Evolutionary conservation across 192 early-diverging fungal genomes (phyloP).

Genomic region (Linnemannia schmuckeri): DNA sequence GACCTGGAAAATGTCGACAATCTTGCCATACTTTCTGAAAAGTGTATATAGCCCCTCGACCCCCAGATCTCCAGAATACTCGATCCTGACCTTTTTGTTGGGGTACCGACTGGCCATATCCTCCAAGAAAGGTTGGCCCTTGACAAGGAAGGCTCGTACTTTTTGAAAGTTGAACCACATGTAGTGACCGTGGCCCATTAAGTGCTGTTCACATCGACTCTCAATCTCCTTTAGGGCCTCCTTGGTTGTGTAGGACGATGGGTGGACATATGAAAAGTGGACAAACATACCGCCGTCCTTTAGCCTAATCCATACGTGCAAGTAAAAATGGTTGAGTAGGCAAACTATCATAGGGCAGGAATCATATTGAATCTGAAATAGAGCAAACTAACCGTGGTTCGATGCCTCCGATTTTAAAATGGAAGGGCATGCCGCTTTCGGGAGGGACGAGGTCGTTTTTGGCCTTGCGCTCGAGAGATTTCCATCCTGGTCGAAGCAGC

Average conservation of each 20-base stretch:
- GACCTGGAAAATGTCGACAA: slow-evolving; percentile 79
- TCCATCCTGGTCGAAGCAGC: slow-evolving; percentile 43
- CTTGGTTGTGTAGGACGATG: slow-evolving; percentile 42
- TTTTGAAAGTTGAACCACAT: slow-evolving; percentile 77
- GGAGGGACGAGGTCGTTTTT: slow-evolving; percentile 58
- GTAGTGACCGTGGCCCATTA: slow-evolving; percentile 67
- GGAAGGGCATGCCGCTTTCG: slow-evolving; percentile 61
- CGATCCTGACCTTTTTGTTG: slow-evolving; percentile 45
- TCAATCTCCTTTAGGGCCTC: slow-evolving; percentile 61
- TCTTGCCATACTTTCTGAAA: slow-evolving; percentile 85
- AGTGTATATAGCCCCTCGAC: slow-evolving; percentile 76
- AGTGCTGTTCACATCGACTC: slow-evolving; percentile 60
- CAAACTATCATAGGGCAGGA: neutral
- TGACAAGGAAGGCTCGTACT: slow-evolving; percentile 75
- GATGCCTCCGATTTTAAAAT: slow-evolving; percentile 62
- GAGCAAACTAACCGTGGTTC: slow-evolving; percentile 60
- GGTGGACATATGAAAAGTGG: slow-evolving; percentile 61
- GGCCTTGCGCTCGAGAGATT: slow-evolving; percentile 47
- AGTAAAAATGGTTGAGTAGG: neutral
- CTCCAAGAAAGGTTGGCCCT: slow-evolving; percentile 79
- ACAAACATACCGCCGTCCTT: slow-evolving; percentile 70
- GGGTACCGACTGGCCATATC: slow-evolving; percentile 74
- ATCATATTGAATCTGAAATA: neutral
- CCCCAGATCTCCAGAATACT: slow-evolving; percentile 33
- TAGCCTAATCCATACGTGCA: slow-evolving; percentile 24